Evolutionary conservation across 371 early-diverging fungal genomes (phyloP).

Genomic region (Mortierella sp.): DNA sequence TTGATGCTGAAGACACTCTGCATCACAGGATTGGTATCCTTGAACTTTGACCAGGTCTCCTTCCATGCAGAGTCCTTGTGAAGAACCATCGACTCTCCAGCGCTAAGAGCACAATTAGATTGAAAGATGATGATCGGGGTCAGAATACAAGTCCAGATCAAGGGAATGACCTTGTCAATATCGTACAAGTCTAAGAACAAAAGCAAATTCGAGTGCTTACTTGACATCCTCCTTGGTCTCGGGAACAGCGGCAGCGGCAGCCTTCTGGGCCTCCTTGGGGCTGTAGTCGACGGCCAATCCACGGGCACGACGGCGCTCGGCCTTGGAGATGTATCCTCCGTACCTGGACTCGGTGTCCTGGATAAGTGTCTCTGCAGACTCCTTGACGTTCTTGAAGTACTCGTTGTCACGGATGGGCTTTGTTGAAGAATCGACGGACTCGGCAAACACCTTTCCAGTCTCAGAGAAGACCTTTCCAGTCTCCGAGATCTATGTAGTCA

Average conservation of each 20-base stretch:
- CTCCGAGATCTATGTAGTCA: constrained; percentile 33
- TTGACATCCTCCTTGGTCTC: constrained; percentile 57
- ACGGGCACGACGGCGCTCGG: constrained; percentile 74
- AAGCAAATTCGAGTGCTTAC: constrained; percentile 26
- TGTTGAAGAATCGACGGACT: constrained; percentile 74
- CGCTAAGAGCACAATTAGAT: constrained; percentile 60
- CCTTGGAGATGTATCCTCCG: constrained; percentile 84
- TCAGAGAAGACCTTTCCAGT: constrained; percentile 51
- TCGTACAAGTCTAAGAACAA: neutral
- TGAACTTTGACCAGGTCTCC: constrained; percentile 93
- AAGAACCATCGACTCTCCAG: constrained; percentile 89
- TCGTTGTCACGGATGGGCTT: constrained; percentile 85
- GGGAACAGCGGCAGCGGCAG: constrained; percentile 31
- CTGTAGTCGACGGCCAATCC: constrained; percentile 63
- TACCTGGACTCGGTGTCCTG: constrained; percentile 84
- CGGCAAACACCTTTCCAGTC: constrained; percentile 57
- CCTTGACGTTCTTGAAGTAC: constrained; percentile 79
- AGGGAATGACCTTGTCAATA: neutral
- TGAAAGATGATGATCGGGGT: neutral
- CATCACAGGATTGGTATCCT: constrained; percentile 90
- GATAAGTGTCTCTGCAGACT: constrained; percentile 78
- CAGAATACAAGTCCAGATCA: neutral
- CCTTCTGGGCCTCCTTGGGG: constrained; percentile 56
- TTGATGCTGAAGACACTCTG: constrained; percentile 86
- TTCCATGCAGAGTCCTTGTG: constrained; percentile 95